Percentiles rank a stretch among this genome's conserved stretches.
phyloP scores from a whole-genome alignment of 805 yeast genomes.

The Candida glaebosa region DNA sequence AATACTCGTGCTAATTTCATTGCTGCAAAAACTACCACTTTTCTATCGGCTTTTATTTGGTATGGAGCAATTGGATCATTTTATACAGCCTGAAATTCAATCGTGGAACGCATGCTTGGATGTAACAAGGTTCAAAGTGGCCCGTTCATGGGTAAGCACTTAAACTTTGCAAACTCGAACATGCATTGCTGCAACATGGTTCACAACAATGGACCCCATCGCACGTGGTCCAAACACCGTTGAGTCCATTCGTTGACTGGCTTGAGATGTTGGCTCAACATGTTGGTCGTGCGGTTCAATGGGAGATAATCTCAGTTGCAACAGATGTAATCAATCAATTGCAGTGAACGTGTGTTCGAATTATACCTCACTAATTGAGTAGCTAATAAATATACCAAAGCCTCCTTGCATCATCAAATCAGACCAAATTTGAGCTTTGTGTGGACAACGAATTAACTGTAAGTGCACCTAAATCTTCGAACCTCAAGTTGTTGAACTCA shows the following conservation, averaged over 20 bases:
- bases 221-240: background rate
- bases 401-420: background rate
- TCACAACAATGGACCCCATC: background rate
- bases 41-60: background rate
- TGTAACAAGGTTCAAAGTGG: no score
- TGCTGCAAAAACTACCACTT: slow-evolving; percentile 3
- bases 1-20: slow-evolving; percentile 1
- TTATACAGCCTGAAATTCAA: background rate
- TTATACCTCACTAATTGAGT: no score
- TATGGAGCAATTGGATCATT: background rate
- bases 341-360: background rate
- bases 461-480: no score
- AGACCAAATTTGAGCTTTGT: background rate
- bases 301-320: background rate
- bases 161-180: no score
- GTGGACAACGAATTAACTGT: no score
- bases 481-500: no score
- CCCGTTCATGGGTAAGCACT: no score
- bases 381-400: no score
- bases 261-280: background rate
- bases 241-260: background rate
- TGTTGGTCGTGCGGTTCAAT: background rate
- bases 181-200: background rate
- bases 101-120: no score
- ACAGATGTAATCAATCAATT: background rate